Evolutionary conservation across 2,329 filamentous ascomycete genomes (phyloP), one percentile per base, ranked within the genome.

Genomic region (Bipolaris cookei): DNA sequence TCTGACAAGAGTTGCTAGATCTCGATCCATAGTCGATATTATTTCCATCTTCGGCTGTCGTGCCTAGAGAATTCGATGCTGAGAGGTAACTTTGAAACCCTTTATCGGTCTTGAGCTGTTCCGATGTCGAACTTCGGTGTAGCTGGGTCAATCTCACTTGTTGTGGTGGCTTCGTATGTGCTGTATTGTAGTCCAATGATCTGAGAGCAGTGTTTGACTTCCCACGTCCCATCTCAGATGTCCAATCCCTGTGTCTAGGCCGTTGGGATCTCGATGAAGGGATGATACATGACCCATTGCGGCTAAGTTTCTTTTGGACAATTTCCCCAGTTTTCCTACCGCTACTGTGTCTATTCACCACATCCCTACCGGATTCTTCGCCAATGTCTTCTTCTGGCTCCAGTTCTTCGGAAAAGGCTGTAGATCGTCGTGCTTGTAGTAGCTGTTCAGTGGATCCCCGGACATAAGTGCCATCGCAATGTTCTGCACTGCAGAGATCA

Each of bases 161-260:
- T 42, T 54, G 23, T n/a, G 18, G 25, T 58, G 25, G 13, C 44
- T 14, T 50, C 14, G 20, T 32, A 58, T 39, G 49, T 46, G 50
- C n/a, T 25, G 16, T 41, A 21, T 50, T 28, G 32, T 28, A 46
- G 55, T 58, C n/a, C 2, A 54, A 23, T 30, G 14, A 32, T 46
- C 34, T 54, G 20, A 32, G 34, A 58, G 55, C 7, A 58, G 20
- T 58, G 50, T 58, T 58, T 23, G 11, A 51, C 47, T 7, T 35
- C 47, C 23, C 7, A 18, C 41, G 54, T 56, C 5, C n/a, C 18
- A 6, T 53, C 37, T 41, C 21, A n/a, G 30, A 44, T 54, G 30
- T 32, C 49, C 1, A 39, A 46, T 6, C 32, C 39, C 32, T 50
- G 23, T 4, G 43, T 6, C 13, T 30, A 52, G 0, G 37, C 54